A percentile compares a stretch with the other conserved stretches of the same genome.
phyloP scores from a whole-genome alignment of 2,329 filamentous ascomycete genomes.

The Apiospora sp. region DNA sequence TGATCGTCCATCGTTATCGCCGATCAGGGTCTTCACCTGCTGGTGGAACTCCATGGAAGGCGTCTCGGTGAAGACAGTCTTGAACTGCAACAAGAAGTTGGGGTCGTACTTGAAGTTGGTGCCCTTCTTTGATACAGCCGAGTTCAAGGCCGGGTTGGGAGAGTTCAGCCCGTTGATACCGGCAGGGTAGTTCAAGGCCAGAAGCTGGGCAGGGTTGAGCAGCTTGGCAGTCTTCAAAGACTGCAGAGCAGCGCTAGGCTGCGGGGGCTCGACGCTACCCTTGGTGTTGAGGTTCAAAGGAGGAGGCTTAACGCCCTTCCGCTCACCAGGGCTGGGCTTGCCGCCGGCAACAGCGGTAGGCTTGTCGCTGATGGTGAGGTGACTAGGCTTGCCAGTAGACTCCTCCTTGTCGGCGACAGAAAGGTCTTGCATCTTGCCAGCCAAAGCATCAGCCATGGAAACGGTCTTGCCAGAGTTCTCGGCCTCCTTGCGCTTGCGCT shows the following conservation, averaged over 20 bases:
- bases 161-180: constrained; percentile 85
- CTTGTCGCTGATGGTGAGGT: constrained; percentile 61
- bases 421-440: constrained; percentile 46
- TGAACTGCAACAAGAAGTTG: constrained; percentile 94
- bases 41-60: constrained; percentile 92
- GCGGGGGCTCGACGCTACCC: constrained; percentile 80
- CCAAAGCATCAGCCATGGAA: constrained; percentile 61
- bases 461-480: constrained; percentile 58
- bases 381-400: constrained; percentile 58
- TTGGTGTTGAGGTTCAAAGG: constrained; percentile 90
- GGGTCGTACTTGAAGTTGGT: constrained; percentile 94
- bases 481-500: constrained; percentile 59
- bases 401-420: constrained; percentile 45
- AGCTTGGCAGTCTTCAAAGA: constrained; percentile 92
- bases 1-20: constrained; percentile 66
- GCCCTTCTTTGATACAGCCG: constrained; percentile 78
- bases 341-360: constrained; percentile 54
- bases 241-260: constrained; percentile 93
- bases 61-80: constrained; percentile 95
- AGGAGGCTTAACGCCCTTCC: constrained; percentile 77
- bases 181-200: constrained; percentile 46
- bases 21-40: constrained; percentile 86
- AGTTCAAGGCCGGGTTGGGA: constrained; percentile 90
- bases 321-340: constrained; percentile 66
- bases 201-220: constrained; percentile 51